phyloP scores from a whole-genome alignment of 257 asterid genomes.

The Lycium ferocissimum region DNA sequence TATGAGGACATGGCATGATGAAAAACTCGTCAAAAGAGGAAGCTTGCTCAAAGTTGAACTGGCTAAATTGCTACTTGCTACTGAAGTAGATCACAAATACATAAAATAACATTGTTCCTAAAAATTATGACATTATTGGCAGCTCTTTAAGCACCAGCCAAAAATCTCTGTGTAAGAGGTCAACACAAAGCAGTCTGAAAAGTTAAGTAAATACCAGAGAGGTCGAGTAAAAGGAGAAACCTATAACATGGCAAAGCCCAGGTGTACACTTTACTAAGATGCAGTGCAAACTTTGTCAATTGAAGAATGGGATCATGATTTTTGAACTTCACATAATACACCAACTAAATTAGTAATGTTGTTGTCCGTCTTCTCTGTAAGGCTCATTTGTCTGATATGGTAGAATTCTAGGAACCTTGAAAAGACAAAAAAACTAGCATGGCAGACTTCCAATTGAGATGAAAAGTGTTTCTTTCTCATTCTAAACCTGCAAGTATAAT shows the following conservation, averaged over 20 bases:
- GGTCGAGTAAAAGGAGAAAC: not conserved
- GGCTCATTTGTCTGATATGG: not conserved
- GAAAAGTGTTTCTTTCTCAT: slow-evolving; percentile 12
- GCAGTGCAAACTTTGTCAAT: not conserved
- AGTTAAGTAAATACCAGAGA: slow-evolving; percentile 1
- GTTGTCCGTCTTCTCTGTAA: not conserved
- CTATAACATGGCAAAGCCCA: not conserved
- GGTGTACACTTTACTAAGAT: not conserved
- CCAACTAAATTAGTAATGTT: not conserved
- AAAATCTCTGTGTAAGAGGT: not conserved
- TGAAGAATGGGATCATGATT: not conserved
- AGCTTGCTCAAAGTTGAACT: slow-evolving; percentile 19
- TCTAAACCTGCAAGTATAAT: slow-evolving; percentile 17
- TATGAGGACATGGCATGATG: not conserved
- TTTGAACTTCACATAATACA: not conserved
- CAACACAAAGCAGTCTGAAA: not conserved
- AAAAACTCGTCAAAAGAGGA: not conserved
- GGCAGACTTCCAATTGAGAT: not conserved
- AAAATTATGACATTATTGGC: not conserved
- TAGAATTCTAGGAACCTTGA: not conserved
- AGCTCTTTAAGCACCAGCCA: not conserved
- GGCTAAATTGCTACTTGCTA: slow-evolving; percentile 1
- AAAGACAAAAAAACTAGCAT: not conserved
- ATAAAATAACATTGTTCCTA: not conserved
- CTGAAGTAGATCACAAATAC: not conserved